A percentile compares a stretch with the other conserved stretches of the same genome.
Conservation (phyloP, 2,329 filamentous ascomycete genomes). For the Penicillium occitanis region DNA sequence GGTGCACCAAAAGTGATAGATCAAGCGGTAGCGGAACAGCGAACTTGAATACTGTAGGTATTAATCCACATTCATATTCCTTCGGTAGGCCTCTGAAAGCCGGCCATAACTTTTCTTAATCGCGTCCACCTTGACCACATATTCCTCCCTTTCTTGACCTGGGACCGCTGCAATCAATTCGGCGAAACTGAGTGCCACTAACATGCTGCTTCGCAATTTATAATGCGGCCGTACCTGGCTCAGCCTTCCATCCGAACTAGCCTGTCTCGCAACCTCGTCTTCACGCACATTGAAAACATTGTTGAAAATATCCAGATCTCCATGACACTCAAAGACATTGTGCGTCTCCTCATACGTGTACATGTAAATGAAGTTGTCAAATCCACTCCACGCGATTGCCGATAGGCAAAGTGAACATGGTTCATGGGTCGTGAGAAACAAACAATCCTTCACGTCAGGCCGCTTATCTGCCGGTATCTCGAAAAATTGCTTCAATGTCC, state of each 20-base stretch:
- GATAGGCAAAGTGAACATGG: constrained; percentile 19
- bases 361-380: constrained; percentile 20
- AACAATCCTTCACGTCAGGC: background rate
- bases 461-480: constrained; percentile 10
- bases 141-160: background rate
- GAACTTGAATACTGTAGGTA: background rate
- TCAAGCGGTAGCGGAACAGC: background rate
- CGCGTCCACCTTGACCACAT: constrained; percentile 3
- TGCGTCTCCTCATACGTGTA: constrained; percentile 20
- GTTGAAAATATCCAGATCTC: constrained; percentile 19
- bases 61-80: constrained; percentile 16
- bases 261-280: constrained; percentile 9
- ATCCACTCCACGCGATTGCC: constrained; percentile 19
- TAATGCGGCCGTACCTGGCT: constrained; percentile 16
- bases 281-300: constrained; percentile 18
- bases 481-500: constrained; percentile 20
- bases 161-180: constrained; percentile 15
- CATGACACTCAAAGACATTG: constrained; percentile 16
- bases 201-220: constrained; percentile 16
- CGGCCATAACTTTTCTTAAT: constrained; percentile 17
- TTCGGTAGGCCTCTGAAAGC: constrained; percentile 17
- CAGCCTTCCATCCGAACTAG: constrained; percentile 14
- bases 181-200: constrained; percentile 17
- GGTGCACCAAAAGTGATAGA: background rate
- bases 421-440: constrained; percentile 19